These are phyloP conservation scores for Myotisia sp. DNA, from an alignment of 2,329 filamentous ascomycete genomes.

Conservation along the genomic window DNA sequence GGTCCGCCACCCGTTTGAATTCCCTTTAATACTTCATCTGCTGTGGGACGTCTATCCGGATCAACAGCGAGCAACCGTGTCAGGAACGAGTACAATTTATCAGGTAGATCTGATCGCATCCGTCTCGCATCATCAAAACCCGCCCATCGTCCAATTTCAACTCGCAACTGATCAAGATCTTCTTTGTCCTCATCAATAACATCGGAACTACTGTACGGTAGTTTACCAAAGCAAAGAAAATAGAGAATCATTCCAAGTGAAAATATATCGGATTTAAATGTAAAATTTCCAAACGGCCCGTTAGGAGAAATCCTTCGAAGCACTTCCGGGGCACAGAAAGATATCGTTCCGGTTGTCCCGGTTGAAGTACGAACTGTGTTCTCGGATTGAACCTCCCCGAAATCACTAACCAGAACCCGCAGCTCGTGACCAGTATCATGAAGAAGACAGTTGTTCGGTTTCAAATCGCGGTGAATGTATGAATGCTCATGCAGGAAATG, in stretches of 20 bases:
- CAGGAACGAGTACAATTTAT: conserved; percentile 71
- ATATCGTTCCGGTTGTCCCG: conserved; percentile 88
- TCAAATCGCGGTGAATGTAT: conserved; percentile 91
- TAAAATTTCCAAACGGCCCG: conserved; percentile 80
- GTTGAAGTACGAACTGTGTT: conserved; percentile 73
- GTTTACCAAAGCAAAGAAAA: conserved; percentile 85
- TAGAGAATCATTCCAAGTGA: conserved; percentile 96
- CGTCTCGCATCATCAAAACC: conserved; percentile 69
- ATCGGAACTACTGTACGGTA: conserved; percentile 78
- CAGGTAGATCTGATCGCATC: conserved; percentile 66
- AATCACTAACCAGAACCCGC: conserved; percentile 85
- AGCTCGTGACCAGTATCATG: conserved; percentile 59
- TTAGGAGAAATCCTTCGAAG: conserved; percentile 48
- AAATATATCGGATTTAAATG: conserved; percentile 95
- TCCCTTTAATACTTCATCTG: conserved; percentile 66
- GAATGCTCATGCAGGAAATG: conserved; percentile 80
- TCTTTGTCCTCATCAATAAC: conserved; percentile 80
- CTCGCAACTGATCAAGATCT: conserved; percentile 69
- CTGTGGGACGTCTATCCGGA: conserved; percentile 62
- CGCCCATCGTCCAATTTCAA: conserved; percentile 73
- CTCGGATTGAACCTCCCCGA: conserved; percentile 86
- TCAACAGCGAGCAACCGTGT: conserved; percentile 67
- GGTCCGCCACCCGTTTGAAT: conserved; percentile 43
- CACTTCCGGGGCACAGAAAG: conserved; percentile 93
- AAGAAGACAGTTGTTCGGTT: conserved; percentile 87